These are phyloP conservation scores for Sporothrix variecibatus DNA, from an alignment of 2,329 filamentous ascomycete genomes.

Conservation along the genomic window DNA sequence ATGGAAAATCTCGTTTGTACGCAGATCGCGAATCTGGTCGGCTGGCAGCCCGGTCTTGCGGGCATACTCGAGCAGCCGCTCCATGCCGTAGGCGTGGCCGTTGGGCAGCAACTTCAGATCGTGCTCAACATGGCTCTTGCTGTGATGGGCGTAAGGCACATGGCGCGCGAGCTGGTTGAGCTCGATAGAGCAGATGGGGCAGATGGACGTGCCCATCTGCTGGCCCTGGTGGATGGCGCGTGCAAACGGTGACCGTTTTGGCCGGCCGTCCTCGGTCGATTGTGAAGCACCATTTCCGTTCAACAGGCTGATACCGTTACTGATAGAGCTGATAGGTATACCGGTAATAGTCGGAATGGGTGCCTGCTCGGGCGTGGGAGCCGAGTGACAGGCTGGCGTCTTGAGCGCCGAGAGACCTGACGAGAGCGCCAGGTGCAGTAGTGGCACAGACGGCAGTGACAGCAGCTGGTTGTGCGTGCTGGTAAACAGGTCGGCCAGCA, in stretches of 20 bases:
- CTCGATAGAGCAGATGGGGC: slow-evolving; percentile 94
- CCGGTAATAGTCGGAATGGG: neutral
- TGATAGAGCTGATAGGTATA: neutral
- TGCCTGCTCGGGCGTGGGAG: slow-evolving; percentile 29
- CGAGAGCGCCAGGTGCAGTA: slow-evolving; percentile 87
- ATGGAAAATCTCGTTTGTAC: slow-evolving; percentile 68
- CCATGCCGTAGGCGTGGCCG: slow-evolving; percentile 77
- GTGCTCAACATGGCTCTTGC: slow-evolving; percentile 86
- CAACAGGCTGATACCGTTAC: neutral
- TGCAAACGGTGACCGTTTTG: slow-evolving; percentile 22
- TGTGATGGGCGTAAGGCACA: slow-evolving; percentile 93
- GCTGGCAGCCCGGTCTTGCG: slow-evolving; percentile 71
- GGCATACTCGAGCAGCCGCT: slow-evolving; percentile 73
- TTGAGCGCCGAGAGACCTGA: slow-evolving; percentile 93
- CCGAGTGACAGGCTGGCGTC: slow-evolving; percentile 86
- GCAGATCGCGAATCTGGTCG: slow-evolving; percentile 74
- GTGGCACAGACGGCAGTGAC: slow-evolving; percentile 75
- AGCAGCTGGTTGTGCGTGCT: slow-evolving; percentile 84
- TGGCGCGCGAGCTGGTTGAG: slow-evolving; percentile 86
- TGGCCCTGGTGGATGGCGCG: slow-evolving; percentile 30
- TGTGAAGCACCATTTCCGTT: neutral
- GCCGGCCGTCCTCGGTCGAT: slow-evolving; percentile 26
- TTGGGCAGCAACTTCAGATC: slow-evolving; percentile 88
- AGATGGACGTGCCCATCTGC: slow-evolving; percentile 52
- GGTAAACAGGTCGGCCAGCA: slow-evolving; percentile 78